Evolutionary conservation across 2,329 filamentous ascomycete species (phyloP).

Genomic region (Trichoderma endophyticum): DNA sequence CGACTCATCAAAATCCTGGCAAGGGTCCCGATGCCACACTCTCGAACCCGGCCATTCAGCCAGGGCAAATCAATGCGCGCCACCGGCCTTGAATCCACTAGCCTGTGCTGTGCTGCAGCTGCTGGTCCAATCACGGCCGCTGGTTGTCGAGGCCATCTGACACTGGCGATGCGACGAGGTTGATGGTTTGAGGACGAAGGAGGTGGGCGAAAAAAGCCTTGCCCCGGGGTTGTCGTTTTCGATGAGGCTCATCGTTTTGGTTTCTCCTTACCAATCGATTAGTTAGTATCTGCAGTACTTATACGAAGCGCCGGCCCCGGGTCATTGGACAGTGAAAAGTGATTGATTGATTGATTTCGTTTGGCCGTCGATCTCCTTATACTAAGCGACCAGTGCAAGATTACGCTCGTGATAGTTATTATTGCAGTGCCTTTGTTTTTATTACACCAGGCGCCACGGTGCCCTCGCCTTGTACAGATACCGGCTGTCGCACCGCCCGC

Average conservation of each 20-base stretch:
- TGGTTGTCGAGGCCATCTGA: constrained; percentile 12
- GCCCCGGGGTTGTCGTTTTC: not conserved
- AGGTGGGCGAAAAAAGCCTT: not conserved
- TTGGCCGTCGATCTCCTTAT: constrained; percentile 7
- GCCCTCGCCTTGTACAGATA: not conserved
- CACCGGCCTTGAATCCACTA: constrained; percentile 10
- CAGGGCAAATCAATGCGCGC: constrained; percentile 15
- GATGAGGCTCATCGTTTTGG: not conserved
- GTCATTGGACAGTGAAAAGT: not conserved
- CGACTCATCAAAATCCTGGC: constrained; percentile 14
- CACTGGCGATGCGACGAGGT: not conserved
- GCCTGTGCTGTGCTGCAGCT: not conserved
- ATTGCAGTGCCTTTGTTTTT: constrained; percentile 10
- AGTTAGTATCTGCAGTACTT: not conserved
- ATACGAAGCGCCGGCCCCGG: not conserved
- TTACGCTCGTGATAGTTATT: constrained; percentile 12
- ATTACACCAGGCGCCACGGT: constrained; percentile 2
- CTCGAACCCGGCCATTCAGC: not conserved
- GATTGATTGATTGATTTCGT: not conserved
- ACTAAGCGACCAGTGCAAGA: constrained; percentile 14
- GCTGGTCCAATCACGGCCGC: constrained; percentile 1
- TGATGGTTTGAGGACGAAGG: not conserved
- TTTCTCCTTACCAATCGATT: not conserved
- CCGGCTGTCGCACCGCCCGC: not conserved
- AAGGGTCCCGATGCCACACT: constrained; percentile 11